Percentiles rank a stretch among this genome's conserved stretches.
Conservation (phyloP, 257 asterid species). For the Solanum megistacrolobum region DNA sequence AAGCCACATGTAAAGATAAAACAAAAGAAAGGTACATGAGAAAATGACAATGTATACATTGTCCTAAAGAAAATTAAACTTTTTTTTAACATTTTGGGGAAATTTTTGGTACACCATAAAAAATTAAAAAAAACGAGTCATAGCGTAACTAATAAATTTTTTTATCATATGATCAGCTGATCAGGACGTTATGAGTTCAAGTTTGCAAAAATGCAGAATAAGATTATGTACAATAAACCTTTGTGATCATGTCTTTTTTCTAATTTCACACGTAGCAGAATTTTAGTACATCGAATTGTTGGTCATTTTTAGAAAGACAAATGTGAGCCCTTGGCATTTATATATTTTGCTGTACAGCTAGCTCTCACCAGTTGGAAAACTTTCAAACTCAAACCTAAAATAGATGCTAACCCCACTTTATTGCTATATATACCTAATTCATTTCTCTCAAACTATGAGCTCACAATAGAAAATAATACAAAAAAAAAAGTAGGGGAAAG, state of each 20-base stretch:
- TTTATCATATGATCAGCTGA: accelerated
- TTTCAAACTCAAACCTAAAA: conserved; percentile 3
- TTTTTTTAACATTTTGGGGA: not conserved
- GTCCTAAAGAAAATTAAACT: not conserved
- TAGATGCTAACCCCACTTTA: not conserved
- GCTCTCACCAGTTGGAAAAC: not conserved
- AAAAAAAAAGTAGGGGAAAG: not conserved
- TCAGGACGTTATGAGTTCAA: accelerated
- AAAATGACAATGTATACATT: not conserved
- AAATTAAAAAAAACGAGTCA: not conserved
- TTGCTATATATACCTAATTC: not conserved
- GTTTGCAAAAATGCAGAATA: accelerated
- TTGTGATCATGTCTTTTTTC: accelerated
- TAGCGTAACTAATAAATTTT: accelerated
- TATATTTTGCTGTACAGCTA: not conserved
- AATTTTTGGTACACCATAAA: not conserved
- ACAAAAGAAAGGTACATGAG: not conserved
- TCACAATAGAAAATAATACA: not conserved
- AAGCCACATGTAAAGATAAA: not conserved
- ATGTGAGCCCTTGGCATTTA: not conserved
- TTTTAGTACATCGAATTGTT: not conserved
- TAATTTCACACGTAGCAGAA: accelerated
- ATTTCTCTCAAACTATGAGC: not conserved
- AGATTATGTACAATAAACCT: not conserved
- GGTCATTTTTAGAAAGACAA: not conserved